These are phyloP conservation scores for Volutella citrinella DNA, from an alignment of 2,329 filamentous ascomycete genomes.

Conservation along the genomic window DNA sequence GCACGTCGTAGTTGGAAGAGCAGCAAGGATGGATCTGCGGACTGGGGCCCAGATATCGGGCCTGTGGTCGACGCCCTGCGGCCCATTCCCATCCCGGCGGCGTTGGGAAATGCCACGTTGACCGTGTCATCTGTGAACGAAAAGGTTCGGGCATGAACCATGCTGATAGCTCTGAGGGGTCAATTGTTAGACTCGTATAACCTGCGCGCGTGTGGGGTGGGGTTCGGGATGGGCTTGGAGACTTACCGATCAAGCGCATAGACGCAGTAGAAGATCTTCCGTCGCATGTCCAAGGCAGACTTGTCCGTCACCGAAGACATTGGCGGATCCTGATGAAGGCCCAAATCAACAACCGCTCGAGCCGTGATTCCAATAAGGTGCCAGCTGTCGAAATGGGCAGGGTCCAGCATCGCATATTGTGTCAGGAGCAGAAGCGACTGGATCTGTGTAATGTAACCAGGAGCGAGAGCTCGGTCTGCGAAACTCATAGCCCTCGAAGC, in stretches of 20 bases:
- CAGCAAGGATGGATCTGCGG: slow-evolving; percentile 68
- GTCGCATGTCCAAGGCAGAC: slow-evolving; percentile 69
- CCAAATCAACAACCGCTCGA: slow-evolving; percentile 82
- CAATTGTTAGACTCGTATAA: no score
- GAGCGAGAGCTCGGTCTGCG: slow-evolving; percentile 79
- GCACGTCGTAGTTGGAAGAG: slow-evolving; percentile 81
- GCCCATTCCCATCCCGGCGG: slow-evolving; percentile 38
- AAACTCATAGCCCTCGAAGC: slow-evolving; percentile 66
- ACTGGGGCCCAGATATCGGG: slow-evolving; percentile 44
- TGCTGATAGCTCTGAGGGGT: slow-evolving; percentile 79
- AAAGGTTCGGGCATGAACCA: slow-evolving; percentile 83
- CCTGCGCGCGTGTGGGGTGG: no score
- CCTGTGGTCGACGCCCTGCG: slow-evolving; percentile 40
- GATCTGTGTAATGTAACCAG: slow-evolving; percentile 80
- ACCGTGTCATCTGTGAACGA: slow-evolving; percentile 90
- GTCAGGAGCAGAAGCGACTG: slow-evolving; percentile 84
- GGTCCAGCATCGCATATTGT: slow-evolving; percentile 86
- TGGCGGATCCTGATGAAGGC: slow-evolving; percentile 88
- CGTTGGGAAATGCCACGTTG: slow-evolving; percentile 72
- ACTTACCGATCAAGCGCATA: slow-evolving; percentile 82
- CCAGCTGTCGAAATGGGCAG: slow-evolving; percentile 90
- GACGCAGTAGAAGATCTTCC: slow-evolving; percentile 85
- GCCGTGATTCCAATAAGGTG: slow-evolving; percentile 88
- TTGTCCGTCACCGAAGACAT: slow-evolving; percentile 65
- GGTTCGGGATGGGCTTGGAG: not conserved